Conservation (phyloP, 2,329 filamentous ascomycete genomes). For the Penicillium sp. region DNA sequence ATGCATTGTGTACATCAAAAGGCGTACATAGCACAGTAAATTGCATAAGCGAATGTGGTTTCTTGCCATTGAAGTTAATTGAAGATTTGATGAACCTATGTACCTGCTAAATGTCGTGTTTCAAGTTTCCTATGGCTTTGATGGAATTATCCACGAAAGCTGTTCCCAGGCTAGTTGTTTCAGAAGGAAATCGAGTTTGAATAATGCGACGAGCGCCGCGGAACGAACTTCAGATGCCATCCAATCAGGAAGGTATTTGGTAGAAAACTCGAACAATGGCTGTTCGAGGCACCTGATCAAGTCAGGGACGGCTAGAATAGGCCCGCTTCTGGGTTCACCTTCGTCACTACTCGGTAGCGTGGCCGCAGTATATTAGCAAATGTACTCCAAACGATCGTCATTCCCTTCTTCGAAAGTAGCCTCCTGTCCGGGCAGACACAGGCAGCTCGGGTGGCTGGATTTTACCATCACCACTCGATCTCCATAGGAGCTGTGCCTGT, state of each 20-base stretch:
- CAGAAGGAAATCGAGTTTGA: too few species aligned
- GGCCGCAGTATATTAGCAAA: too few species aligned
- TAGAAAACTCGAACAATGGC: too few species aligned
- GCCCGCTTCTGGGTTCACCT: too few species aligned
- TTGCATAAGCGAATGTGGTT: background rate
- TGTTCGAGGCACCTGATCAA: too few species aligned
- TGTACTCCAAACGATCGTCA: too few species aligned
- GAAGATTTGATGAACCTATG: background rate
- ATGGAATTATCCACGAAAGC: background rate
- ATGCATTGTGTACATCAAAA: background rate
- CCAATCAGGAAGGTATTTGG: too few species aligned
- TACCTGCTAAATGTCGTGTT: background rate
- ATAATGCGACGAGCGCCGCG: too few species aligned
- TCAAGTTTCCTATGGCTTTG: background rate
- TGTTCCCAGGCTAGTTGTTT: background rate
- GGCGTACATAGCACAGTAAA: constrained; percentile 1
- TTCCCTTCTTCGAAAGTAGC: constrained; percentile 11
- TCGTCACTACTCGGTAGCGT: too few species aligned
- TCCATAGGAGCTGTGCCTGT: constrained; percentile 10
- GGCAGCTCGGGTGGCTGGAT: constrained; percentile 8
- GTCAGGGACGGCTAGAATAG: too few species aligned
- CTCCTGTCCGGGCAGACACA: too few species aligned
- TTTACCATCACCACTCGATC: constrained; percentile 11
- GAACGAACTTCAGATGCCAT: too few species aligned
- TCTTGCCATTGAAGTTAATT: background rate